These are phyloP conservation scores for Metarhizium guizhouense DNA, from an alignment of 2,329 filamentous ascomycete species.

Conservation along the genomic window DNA sequence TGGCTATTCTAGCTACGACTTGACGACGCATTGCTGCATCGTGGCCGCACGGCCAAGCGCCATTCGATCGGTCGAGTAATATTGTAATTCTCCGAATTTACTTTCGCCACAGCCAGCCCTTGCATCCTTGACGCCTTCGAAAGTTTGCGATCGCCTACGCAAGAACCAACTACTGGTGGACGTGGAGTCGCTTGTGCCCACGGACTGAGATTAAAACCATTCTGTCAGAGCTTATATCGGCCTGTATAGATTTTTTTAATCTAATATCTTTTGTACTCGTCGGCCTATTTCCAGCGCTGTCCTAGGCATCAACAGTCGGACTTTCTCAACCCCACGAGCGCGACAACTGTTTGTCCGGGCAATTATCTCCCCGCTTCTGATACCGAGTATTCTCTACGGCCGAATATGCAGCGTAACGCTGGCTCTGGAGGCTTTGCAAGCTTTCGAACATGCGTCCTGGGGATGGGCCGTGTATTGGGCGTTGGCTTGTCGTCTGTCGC, in stretches of 20 bases:
- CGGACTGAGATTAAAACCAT: background rate
- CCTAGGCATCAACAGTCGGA: background rate
- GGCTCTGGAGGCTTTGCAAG: constrained; percentile 26
- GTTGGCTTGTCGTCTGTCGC: constrained; percentile 39
- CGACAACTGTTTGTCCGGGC: background rate
- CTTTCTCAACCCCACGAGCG: background rate
- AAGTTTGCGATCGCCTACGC: background rate
- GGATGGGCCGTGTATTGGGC: constrained; percentile 41
- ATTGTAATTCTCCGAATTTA: background rate
- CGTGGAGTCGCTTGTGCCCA: background rate
- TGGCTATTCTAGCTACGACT: background rate
- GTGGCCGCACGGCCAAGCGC: constrained; percentile 6
- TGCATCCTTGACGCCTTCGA: background rate
- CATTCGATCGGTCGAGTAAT: background rate
- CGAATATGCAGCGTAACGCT: constrained; percentile 18
- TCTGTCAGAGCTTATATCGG: background rate
- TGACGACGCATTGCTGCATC: background rate
- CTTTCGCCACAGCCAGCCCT: background rate
- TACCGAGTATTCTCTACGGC: background rate
- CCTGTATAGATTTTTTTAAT: background rate
- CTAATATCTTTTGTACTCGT: background rate
- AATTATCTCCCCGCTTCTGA: background rate
- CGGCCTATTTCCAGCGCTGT: background rate
- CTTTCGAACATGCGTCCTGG: constrained; percentile 40
- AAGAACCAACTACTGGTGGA: background rate